Percentiles rank a stretch among this genome's conserved stretches.
These are phyloP conservation scores for Penicillium nordicum DNA, from an alignment of 2,329 filamentous ascomycete genomes.

Conservation along the genomic window DNA sequence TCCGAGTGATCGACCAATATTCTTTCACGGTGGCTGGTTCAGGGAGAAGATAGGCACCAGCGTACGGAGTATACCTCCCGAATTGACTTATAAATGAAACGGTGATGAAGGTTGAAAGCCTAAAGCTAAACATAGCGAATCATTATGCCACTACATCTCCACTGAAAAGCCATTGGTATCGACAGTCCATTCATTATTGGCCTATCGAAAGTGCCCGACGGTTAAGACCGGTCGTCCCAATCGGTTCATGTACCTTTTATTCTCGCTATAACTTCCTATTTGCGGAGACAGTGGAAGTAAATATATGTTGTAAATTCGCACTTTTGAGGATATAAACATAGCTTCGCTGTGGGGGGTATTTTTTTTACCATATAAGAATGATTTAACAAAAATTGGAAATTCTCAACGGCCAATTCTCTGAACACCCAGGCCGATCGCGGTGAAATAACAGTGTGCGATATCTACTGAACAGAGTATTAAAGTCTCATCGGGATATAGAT, in stretches of 20 bases:
- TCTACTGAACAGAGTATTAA: not conserved
- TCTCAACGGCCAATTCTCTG: not conserved
- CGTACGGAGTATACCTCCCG: not conserved
- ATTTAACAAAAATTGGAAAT: not conserved
- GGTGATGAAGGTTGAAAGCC: not conserved
- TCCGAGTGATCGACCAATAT: not conserved
- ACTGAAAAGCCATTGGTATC: not conserved
- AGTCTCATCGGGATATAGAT: not conserved
- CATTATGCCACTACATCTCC: not conserved
- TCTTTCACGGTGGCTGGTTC: slow-evolving; percentile 14
- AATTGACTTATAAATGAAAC: not conserved
- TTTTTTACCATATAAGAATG: not conserved
- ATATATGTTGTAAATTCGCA: not conserved
- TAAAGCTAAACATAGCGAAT: slow-evolving; percentile 5
- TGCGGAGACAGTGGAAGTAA: not conserved
- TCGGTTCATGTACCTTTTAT: not conserved
- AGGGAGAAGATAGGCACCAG: slow-evolving; percentile 19
- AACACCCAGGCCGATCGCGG: not conserved
- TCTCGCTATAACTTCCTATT: not conserved
- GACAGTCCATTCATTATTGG: not conserved
- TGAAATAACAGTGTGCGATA: not conserved
- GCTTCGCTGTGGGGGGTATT: not conserved
- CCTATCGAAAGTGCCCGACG: slow-evolving; percentile 4
- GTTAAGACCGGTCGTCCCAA: slow-evolving; percentile 7
- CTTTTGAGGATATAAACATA: too few species aligned